phyloP scores from a whole-genome alignment of 2,329 filamentous ascomycete species.

The Beauveria sp. region DNA sequence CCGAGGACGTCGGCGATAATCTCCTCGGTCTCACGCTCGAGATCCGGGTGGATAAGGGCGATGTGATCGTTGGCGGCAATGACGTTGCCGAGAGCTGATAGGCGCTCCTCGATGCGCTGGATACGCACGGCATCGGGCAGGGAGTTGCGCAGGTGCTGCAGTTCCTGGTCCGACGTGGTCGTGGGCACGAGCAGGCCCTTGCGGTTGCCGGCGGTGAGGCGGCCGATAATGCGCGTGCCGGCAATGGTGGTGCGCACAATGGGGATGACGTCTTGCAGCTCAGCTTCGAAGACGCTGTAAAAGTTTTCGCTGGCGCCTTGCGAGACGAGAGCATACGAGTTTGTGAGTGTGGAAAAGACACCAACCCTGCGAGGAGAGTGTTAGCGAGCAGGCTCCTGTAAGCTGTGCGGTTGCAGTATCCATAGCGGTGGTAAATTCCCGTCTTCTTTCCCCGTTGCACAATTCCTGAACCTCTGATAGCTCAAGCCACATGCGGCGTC shows the following conservation, averaged over 20 bases:
- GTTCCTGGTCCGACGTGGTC: constrained; percentile 92
- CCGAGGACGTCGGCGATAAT: constrained; percentile 92
- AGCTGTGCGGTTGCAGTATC: background rate
- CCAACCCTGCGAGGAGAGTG: constrained; percentile 59
- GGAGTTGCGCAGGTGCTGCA: constrained; percentile 93
- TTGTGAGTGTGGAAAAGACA: constrained; percentile 94
- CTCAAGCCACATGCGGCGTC: too few species aligned
- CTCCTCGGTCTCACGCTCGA: constrained; percentile 97
- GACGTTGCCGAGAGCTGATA: constrained; percentile 93
- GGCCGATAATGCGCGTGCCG: constrained; percentile 90
- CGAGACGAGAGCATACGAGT: constrained; percentile 94
- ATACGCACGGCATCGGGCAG: constrained; percentile 89
- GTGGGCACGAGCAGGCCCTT: constrained; percentile 95
- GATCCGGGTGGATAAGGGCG: constrained; percentile 88
- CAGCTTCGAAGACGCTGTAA: constrained; percentile 97
- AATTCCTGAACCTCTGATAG: background rate
- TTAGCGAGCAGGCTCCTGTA: background rate
- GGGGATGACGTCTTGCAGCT: constrained; percentile 94
- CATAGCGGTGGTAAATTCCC: too few species aligned
- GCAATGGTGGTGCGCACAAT: constrained; percentile 96
- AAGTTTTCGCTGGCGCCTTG: constrained; percentile 97
- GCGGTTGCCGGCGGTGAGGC: constrained; percentile 92
- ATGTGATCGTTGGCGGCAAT: constrained; percentile 97
- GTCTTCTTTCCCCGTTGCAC: background rate
- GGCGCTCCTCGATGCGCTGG: constrained; percentile 92